Conservation (phyloP, 148 eudicot species). For the Fagopyrum esculentum region DNA sequence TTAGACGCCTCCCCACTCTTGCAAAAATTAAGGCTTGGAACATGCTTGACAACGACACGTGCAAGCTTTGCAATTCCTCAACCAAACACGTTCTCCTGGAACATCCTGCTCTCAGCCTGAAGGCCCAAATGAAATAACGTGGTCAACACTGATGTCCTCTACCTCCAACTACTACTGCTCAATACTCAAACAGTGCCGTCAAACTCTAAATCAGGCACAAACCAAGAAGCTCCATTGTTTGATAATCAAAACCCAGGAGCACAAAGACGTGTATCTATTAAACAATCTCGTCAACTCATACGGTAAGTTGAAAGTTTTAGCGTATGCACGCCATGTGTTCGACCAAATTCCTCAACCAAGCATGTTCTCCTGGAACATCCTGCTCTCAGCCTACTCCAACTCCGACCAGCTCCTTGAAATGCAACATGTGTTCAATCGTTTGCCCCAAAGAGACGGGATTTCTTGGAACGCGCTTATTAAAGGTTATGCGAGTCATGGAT, state of each 20-base stretch:
- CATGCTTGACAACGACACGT: too few species aligned
- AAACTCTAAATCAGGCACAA: slow-evolving; percentile 36
- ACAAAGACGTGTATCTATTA: slow-evolving; percentile 48
- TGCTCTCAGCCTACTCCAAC: slow-evolving; percentile 61
- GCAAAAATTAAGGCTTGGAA: too few species aligned
- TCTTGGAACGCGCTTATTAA: slow-evolving; percentile 85
- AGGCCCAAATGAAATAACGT: neutral
- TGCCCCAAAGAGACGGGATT: slow-evolving; percentile 68
- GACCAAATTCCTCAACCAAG: slow-evolving; percentile 62
- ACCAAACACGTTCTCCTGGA: too few species aligned
- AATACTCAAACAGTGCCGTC: slow-evolving; percentile 66
- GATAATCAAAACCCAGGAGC: slow-evolving; percentile 38
- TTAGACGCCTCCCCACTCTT: too few species aligned
- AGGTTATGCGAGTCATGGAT: slow-evolving; percentile 48
- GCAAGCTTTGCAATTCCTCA: too few species aligned
- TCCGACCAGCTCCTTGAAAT: slow-evolving; percentile 39
- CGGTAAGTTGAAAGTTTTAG: slow-evolving; percentile 23
- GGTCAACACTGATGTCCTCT: slow-evolving; percentile 31
- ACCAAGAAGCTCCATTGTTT: slow-evolving; percentile 57
- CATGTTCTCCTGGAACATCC: slow-evolving; percentile 72
- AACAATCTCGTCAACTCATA: slow-evolving; percentile 48
- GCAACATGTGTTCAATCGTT: slow-evolving; percentile 41
- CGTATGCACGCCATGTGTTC: slow-evolving; percentile 75
- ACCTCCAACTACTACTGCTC: slow-evolving; percentile 46
- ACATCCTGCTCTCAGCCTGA: too few species aligned